These are phyloP conservation scores for Lojkania enalia DNA, from an alignment of 2,329 filamentous ascomycete genomes.

Conservation along the genomic window DNA sequence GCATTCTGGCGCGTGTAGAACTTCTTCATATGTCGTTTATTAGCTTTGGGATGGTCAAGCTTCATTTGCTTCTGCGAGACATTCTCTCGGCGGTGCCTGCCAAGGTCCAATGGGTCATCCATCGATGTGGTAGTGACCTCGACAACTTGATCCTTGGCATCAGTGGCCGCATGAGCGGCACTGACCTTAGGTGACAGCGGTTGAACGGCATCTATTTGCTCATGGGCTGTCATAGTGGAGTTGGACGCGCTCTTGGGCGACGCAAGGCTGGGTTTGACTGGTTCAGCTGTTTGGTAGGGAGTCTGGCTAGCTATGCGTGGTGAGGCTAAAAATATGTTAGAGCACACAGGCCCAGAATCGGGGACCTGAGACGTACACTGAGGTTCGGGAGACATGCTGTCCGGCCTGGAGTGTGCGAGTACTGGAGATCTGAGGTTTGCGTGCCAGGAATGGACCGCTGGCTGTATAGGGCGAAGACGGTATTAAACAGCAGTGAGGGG, in stretches of 20 bases:
- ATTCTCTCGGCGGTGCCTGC: constrained; percentile 38
- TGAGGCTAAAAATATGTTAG: constrained; percentile 36
- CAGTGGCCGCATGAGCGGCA: constrained; percentile 17
- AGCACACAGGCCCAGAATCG: constrained; percentile 15
- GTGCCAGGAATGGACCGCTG: constrained; percentile 28
- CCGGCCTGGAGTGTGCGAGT: constrained; percentile 23
- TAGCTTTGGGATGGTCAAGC: constrained; percentile 50
- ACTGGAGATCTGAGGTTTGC: constrained; percentile 25
- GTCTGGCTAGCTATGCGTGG: constrained; percentile 32
- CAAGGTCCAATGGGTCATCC: constrained; percentile 44
- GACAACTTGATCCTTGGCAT: constrained; percentile 21
- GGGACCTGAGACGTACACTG: constrained; percentile 33
- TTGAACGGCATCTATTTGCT: constrained; percentile 30
- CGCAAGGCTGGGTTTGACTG: constrained; percentile 23
- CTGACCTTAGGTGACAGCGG: constrained; percentile 24
- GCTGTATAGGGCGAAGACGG: constrained; percentile 28
- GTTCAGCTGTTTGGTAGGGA: constrained; percentile 33
- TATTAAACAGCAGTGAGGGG: constrained; percentile 38
- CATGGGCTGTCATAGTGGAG: constrained; percentile 22
- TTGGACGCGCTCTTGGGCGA: constrained; percentile 26
- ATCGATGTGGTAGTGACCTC: constrained; percentile 26
- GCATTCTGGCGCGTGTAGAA: constrained; percentile 48
- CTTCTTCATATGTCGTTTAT: constrained; percentile 45
- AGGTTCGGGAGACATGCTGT: constrained; percentile 37
- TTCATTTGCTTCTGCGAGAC: constrained; percentile 53